Conservation (phyloP, 1,284 basidiomycete genomes). For the Psilocybe mexicana region DNA sequence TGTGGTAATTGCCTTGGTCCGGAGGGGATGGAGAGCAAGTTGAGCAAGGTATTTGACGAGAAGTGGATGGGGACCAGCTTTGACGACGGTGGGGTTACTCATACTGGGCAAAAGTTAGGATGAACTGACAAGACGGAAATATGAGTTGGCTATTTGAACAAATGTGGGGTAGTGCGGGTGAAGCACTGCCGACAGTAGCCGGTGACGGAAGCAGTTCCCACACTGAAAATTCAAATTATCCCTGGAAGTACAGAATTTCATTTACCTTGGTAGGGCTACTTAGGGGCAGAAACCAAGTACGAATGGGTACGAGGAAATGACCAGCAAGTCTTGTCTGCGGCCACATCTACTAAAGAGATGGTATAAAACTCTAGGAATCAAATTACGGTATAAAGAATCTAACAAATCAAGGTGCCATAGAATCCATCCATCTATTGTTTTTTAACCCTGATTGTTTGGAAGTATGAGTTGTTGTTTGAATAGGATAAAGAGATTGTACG, state of each 20-base stretch:
- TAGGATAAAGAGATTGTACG: conserved; percentile 20
- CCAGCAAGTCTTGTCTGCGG: too few relatives aligned
- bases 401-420: conserved; percentile 18
- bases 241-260: background rate
- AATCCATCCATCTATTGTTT: conserved; percentile 30
- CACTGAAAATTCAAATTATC: background rate
- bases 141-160: conserved; percentile 14
- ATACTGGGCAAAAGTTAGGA: conserved; percentile 21
- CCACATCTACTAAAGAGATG: background rate
- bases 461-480: conserved; percentile 8
- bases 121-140: background rate
- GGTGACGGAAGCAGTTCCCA: conserved; percentile 6
- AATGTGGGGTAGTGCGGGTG: conserved; percentile 15
- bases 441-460: conserved; percentile 44
- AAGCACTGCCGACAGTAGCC: conserved; percentile 6
- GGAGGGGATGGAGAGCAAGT: conserved; percentile 64
- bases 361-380: conserved; percentile 24
- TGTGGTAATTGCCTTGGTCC: conserved; percentile 75
- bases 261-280: background rate
- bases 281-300: background rate
- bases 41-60: conserved; percentile 65
- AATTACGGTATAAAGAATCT: conserved; percentile 37
- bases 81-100: conserved; percentile 30
- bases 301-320: background rate
- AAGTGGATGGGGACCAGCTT: conserved; percentile 47